A percentile compares a stretch with the other conserved stretches of the same genome.
phyloP scores from a whole-genome alignment of 805 yeast species.

The Candida pini region DNA sequence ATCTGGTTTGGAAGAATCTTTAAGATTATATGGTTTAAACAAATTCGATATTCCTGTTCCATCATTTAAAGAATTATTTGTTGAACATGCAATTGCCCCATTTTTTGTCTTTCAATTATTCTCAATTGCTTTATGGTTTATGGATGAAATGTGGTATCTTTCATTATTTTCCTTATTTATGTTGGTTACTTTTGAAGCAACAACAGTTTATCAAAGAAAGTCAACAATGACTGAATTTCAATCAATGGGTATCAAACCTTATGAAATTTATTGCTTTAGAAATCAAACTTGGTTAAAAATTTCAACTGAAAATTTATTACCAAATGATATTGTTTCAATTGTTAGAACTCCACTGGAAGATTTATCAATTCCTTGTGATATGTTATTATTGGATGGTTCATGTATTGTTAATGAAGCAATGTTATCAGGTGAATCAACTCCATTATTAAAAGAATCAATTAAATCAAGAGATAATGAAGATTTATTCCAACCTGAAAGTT shows the following conservation, averaged over 20 bases:
- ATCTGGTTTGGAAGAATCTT: constrained; percentile 30
- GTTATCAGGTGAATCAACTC: constrained; percentile 98
- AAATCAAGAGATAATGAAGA: constrained; percentile 75
- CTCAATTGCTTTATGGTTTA: constrained; percentile 91
- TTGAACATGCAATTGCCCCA: constrained; percentile 98
- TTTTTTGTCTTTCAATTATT: constrained; percentile 95
- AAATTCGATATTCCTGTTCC: constrained; percentile 94
- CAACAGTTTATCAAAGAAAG: constrained; percentile 94
- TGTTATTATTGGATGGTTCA: constrained; percentile 79
- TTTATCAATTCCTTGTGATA: constrained; percentile 90
- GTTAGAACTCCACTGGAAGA: constrained; percentile 82
- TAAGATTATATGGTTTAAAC: constrained; percentile 74
- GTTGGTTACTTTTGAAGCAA: constrained; percentile 88
- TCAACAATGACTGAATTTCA: constrained; percentile 92
- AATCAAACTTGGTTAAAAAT: constrained; percentile 62
- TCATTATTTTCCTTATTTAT: constrained; percentile 87
- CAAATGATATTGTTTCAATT: constrained; percentile 86
- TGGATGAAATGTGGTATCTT: constrained; percentile 96
- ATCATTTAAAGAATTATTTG: constrained; percentile 80
- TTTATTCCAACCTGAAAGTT: constrained; percentile 63
- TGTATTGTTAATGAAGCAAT: constrained; percentile 98
- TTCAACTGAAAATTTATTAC: constrained; percentile 71
- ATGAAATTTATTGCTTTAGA: constrained; percentile 67
- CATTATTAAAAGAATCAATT: constrained; percentile 87
- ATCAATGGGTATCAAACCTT: constrained; percentile 96